These are phyloP conservation scores for Protomyces lactucae-debilis DNA, from an alignment of 1,139 yeast species.

Conservation along the genomic window DNA sequence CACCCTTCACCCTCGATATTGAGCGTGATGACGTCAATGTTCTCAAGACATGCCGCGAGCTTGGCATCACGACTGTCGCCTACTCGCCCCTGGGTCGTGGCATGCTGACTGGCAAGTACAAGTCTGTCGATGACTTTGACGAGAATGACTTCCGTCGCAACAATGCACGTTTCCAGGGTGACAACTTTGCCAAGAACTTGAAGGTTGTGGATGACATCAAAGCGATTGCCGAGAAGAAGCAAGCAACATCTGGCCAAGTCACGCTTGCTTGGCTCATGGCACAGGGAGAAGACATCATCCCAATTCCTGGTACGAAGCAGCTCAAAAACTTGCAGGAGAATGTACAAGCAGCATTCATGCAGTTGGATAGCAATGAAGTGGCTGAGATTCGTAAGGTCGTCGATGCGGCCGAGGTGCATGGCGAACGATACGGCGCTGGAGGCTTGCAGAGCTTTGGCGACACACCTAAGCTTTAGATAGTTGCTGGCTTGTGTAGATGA, in stretches of 20 bases:
- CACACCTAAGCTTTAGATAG: background rate
- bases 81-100: slow-evolving; percentile 69
- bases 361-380: slow-evolving; percentile 28
- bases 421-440: slow-evolving; percentile 27
- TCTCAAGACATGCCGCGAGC: slow-evolving; percentile 31
- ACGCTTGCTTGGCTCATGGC: slow-evolving; percentile 66
- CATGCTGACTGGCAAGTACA: slow-evolving; percentile 59
- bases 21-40: slow-evolving; percentile 30
- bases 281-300: slow-evolving; percentile 51
- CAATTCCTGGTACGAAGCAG: slow-evolving; percentile 73
- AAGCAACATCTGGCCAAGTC: slow-evolving; percentile 58
- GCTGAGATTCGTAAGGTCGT: slow-evolving; percentile 29
- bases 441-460: slow-evolving; percentile 2
- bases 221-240: slow-evolving; percentile 45
- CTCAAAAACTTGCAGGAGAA: slow-evolving; percentile 51
- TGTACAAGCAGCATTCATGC: slow-evolving; percentile 23
- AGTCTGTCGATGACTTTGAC: slow-evolving; percentile 46
- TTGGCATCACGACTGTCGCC: slow-evolving; percentile 32
- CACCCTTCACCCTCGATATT: slow-evolving; percentile 32
- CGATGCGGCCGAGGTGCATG: slow-evolving; percentile 30
- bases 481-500: too few relatives aligned
- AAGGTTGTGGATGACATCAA: slow-evolving; percentile 48
- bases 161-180: slow-evolving; percentile 50
- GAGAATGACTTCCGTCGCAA: slow-evolving; percentile 53
- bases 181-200: slow-evolving; percentile 52